Base-by-base conservation (phyloP, 1,284 basidiomycete species). In the Neonothopanus nambi region DNA sequence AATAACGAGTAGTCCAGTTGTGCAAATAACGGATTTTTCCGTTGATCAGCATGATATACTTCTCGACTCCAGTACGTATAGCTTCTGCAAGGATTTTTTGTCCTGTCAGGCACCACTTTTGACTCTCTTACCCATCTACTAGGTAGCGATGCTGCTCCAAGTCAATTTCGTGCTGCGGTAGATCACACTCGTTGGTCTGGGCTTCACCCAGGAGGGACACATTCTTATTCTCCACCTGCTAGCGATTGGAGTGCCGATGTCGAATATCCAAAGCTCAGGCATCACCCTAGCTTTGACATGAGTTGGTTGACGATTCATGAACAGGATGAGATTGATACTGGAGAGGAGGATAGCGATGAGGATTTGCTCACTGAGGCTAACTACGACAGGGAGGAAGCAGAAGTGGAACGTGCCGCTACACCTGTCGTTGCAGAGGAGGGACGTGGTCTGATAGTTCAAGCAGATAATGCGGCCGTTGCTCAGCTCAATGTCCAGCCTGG, bases 341-440 rank as follows among this genome's bases (percentile, higher is more conserved):
- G 84, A 57, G 89, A 86, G 51, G 87, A 87, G 39, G 89, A 89
- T 59, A 85, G 82, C 0, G 87, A 89, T 63, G 86, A 87, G 58
- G 81, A 86, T 55, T 76, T 73, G 47, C 65, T 77, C 5, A 73
- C 71, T 36, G 75, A 75, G 24, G 78, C 81, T 30, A 81, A 82
- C 23, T 77, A 78, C 30, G 76, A 81, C 7, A 67, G 70, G 5
- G 77, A 80, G 26, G 76, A 79, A 24, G 30, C 15, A n/a, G 77
- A 78, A 38, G 76, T 80, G 42, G 83, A 87, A 52, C 78, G 85
- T 44, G 89, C 89, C 0, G 83, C 87, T 48, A 90, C 89, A 12
- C 76, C 84, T 51, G 80, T 91, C 54, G 73, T 92, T 47, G 90
- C 86, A 30, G 89, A 92, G 63, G 88, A 92, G 70, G 89, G 89